Evolutionary conservation across 805 yeast species (phyloP).

Genomic region (Metahyphopichia silvanorum): DNA sequence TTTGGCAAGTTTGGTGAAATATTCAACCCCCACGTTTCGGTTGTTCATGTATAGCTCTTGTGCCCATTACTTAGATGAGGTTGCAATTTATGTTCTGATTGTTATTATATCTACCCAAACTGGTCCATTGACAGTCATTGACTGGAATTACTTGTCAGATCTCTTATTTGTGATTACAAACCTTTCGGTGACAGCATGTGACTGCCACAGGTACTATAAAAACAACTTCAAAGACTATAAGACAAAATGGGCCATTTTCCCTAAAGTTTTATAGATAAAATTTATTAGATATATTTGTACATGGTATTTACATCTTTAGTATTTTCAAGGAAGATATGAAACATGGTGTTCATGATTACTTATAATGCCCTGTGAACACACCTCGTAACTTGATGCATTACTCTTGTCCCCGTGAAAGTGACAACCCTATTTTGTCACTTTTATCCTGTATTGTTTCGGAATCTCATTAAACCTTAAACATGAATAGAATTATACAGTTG

Average conservation of each 20-base stretch:
- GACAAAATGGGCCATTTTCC: constrained; percentile 33
- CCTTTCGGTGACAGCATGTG: constrained; percentile 53
- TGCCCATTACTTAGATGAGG: constrained; percentile 72
- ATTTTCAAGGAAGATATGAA: no score
- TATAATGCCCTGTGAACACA: no score
- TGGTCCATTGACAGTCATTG: constrained; percentile 13
- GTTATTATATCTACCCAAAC: constrained; percentile 10
- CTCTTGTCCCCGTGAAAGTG: no score
- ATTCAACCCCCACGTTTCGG: constrained; percentile 51
- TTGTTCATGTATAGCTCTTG: constrained; percentile 50
- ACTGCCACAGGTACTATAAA: constrained; percentile 47
- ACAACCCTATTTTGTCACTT: no score
- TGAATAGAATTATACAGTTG: not conserved
- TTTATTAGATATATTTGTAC: not conserved
- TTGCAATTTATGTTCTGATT: constrained; percentile 48
- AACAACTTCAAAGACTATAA: constrained; percentile 22
- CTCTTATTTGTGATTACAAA: constrained; percentile 40
- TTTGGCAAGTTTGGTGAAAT: constrained; percentile 50
- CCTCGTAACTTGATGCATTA: no score
- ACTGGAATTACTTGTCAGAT: constrained; percentile 17
- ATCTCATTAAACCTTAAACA: constrained; percentile 1
- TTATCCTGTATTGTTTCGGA: not conserved
- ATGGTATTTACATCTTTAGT: no score
- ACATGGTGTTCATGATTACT: no score
- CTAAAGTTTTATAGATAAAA: constrained; percentile 24